Base-by-base conservation (phyloP, 2,329 filamentous ascomycete genomes). In the Dactylellina parvicollis region DNA sequence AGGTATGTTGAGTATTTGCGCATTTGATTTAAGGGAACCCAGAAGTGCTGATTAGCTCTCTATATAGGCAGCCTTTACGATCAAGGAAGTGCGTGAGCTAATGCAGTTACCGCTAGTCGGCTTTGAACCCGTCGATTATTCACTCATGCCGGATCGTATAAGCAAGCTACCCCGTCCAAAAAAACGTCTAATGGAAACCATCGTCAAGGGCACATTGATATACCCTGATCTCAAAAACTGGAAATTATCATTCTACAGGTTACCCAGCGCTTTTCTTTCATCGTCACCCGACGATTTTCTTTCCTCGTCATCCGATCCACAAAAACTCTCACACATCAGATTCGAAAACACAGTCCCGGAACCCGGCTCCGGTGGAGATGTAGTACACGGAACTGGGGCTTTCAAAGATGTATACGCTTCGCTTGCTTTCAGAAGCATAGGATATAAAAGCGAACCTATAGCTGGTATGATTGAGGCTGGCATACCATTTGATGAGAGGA, bases 31-130 rank as follows among this genome's bases (percentile, higher is more conserved):
- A 8, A 4, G 7, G 36, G n/a, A 9, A 12, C 4, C 40, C 64
- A 12, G 57, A 18, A 54, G 16, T 14, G 10, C 16, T 7, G 18
- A 40, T 4, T 56, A 16, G 10, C 14, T 18, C 24, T 18, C 9
- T 42, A 24, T 22, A 47, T 46, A 59, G 89, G 94, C 92, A 22
- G 89, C 95, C 0, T 98, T 96, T 78, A 97, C 94, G 0, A 96
- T 96, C 80, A 98, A 97, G 81, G 95, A 99, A 82, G 83, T 92
- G 14, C 88, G 95, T 34, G 95, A 99, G 81, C 83, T 99, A 2
- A 88, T 96, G 82, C 90, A 90, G 54, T 84, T 98, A 1, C 86
- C 87, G 0, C 83, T 83, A 0, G 89, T 96, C 8, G 85, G 85
- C 12, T 96, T 96, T 78, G 85, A 89, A 61, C 86, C 90, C 1